Percentiles rank a stretch among this genome's conserved stretches.
Evolutionary conservation across 179 eudicot genomes (phyloP).

Genomic region (Silene vulgaris): DNA sequence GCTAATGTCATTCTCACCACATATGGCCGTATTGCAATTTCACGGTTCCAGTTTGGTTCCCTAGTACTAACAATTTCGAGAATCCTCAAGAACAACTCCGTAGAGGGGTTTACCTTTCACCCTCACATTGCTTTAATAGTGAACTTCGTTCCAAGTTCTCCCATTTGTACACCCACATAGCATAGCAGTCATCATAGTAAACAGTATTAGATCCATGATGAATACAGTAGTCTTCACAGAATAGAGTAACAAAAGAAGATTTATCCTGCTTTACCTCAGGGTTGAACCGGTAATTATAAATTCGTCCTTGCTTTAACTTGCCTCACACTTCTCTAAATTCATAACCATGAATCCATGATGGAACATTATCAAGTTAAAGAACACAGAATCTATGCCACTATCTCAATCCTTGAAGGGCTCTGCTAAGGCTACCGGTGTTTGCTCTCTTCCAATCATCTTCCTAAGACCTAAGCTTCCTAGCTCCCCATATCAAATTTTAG

Average conservation of each 20-base stretch:
- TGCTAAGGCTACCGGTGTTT: neutral
- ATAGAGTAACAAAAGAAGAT: neutral
- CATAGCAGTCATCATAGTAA: neutral
- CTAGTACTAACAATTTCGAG: constrained; percentile 11
- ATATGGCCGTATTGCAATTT: constrained; percentile 5
- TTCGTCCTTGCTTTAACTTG: neutral
- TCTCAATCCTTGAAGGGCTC: neutral
- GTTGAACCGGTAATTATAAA: too few species aligned
- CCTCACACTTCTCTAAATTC: neutral
- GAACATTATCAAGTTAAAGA: neutral
- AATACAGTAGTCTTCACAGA: neutral
- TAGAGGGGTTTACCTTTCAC: constrained; percentile 20
- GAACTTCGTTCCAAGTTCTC: constrained; percentile 25
- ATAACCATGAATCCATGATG: neutral
- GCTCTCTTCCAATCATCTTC: neutral
- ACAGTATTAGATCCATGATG: neutral
- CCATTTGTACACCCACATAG: constrained; percentile 32
- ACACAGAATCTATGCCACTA: neutral
- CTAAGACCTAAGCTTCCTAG: neutral
- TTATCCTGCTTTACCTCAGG: neutral
- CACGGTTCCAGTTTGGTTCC: constrained; percentile 3
- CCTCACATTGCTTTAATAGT: constrained; percentile 23
- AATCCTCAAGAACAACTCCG: constrained; percentile 22
- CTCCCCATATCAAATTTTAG: neutral
- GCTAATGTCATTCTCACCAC: too few species aligned